Evolutionary conservation across 1,139 yeast genomes (phyloP).

Genomic region (Petasospora fabianii): DNA sequence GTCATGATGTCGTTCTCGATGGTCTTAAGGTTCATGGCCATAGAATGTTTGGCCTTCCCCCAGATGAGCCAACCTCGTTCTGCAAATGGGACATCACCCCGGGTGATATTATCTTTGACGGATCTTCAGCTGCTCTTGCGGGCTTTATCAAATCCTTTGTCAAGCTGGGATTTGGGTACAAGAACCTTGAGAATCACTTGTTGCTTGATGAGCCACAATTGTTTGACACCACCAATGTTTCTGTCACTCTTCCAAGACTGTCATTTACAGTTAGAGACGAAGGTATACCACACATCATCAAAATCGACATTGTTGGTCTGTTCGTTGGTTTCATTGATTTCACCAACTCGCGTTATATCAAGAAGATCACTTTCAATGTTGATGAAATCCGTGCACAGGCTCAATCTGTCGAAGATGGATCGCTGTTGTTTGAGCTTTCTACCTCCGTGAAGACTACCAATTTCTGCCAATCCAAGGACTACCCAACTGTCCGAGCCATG

Average conservation of each 20-base stretch:
- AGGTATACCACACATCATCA: conserved; percentile 27
- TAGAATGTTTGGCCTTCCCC: conserved; percentile 90
- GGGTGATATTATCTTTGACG: conserved; percentile 54
- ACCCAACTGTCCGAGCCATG: conserved; percentile 40
- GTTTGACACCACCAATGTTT: conserved; percentile 65
- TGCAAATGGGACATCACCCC: conserved; percentile 86
- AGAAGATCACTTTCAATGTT: conserved; percentile 46
- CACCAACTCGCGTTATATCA: conserved; percentile 63
- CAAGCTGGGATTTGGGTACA: conserved; percentile 59
- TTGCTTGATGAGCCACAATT: conserved; percentile 52
- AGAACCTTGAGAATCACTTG: conserved; percentile 73
- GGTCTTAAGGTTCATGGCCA: conserved; percentile 78
- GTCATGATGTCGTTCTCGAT: conserved; percentile 48
- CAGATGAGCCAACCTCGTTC: conserved; percentile 78
- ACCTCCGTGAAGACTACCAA: conserved; percentile 60
- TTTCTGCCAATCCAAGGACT: conserved; percentile 54
- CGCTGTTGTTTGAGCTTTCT: conserved; percentile 33
- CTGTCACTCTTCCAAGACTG: conserved; percentile 28
- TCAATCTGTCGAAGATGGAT: conserved; percentile 16
- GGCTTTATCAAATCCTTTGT: conserved; percentile 42
- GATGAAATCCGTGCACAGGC: conserved; percentile 40
- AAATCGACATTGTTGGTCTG: conserved; percentile 36
- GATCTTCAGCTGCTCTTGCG: conserved; percentile 46
- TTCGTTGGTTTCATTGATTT: conserved; percentile 59
- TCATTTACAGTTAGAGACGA: conserved; percentile 32